Evolutionary conservation across 106 monocot species (phyloP).

Genomic region (Acanthochlamys bracteata): DNA sequence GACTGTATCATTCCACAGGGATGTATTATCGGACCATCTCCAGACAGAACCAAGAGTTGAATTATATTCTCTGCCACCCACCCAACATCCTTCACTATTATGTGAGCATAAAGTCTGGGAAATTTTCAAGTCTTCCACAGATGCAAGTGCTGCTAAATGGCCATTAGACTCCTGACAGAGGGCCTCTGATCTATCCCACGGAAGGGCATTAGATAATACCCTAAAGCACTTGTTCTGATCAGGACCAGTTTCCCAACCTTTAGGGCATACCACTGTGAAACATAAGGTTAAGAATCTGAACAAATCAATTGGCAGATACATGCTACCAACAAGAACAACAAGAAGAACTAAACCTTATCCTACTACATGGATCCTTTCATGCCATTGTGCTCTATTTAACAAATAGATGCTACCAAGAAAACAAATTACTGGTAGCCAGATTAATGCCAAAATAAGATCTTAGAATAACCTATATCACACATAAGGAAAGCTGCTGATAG

Average conservation of each 20-base stretch:
- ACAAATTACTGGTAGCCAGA: no score
- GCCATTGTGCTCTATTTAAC: no score
- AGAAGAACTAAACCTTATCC: no score
- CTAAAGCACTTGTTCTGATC: slow-evolving; percentile 61
- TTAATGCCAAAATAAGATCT: no score
- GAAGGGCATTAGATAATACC: slow-evolving; percentile 30
- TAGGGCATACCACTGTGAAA: slow-evolving; percentile 48
- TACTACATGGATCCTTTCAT: no score
- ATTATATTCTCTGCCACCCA: slow-evolving; percentile 58
- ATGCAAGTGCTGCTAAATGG: slow-evolving; percentile 70
- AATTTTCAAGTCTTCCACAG: slow-evolving; percentile 53
- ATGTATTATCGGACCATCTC: slow-evolving; percentile 63
- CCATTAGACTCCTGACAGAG: slow-evolving; percentile 42
- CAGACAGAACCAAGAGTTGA: slow-evolving; percentile 43
- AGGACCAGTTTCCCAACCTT: slow-evolving; percentile 54
- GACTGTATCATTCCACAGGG: slow-evolving; percentile 55
- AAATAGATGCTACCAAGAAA: no score
- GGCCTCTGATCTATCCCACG: slow-evolving; percentile 65
- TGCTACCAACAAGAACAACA: no score
- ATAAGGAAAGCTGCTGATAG: no score
- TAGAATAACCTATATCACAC: no score
- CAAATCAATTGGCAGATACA: no score
- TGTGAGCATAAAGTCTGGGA: slow-evolving; percentile 39
- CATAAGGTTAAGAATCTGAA: neutral
- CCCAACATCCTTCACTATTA: slow-evolving; percentile 56